Evolutionary conservation across 1,284 basidiomycete genomes (phyloP), one percentile per base, ranked within the genome.

Genomic region (Trametes sp.): DNA sequence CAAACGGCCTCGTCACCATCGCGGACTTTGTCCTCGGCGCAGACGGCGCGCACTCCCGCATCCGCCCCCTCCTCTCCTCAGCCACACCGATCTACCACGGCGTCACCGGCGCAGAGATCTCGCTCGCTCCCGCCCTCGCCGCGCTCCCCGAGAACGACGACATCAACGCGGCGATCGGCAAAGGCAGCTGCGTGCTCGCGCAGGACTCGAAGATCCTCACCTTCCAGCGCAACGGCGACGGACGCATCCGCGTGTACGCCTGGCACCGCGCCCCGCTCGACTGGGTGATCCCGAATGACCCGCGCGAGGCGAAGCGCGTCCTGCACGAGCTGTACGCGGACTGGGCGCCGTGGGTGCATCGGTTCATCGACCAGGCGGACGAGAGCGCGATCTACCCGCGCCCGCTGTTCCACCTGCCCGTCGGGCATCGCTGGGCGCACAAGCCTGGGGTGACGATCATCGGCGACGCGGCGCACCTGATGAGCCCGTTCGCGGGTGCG

Each of bases 401-500:
- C 29, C 24, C 59, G 31, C 45, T 64, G 31, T 64, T 58, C 52
- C 28, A 51, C 26, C 55, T 64, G 33, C 51, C 55, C 1, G 29
- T 55, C 33, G 63, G 56, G 11, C 63, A 64, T 21, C 50, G 55
- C n/a, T 64, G 63, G 63, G 38, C 29, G 35, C 63, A 64, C 52
- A 52, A 35, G 1, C 16, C 51, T 2, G 55, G 69, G 2, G 61
- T 64, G 24, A 73, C 73, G 33, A 58, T 80, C 16, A 54, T 79
- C 19, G 82, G 82, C 1, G 82, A 84, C 63, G 81, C 82, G 6
- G 82, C 81, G 16, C 82, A 84, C 62, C 68, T 81, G 26, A 83
- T 84, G 81, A 74, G 77, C 8, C 81, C 79, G 9, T 81, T 77
- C 60, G 75, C 77, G 0, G 81, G 81, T 3, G 80, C 78, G 21